phyloP scores from a whole-genome alignment of 2,329 filamentous ascomycete genomes.

The Fusarium sp. region DNA sequence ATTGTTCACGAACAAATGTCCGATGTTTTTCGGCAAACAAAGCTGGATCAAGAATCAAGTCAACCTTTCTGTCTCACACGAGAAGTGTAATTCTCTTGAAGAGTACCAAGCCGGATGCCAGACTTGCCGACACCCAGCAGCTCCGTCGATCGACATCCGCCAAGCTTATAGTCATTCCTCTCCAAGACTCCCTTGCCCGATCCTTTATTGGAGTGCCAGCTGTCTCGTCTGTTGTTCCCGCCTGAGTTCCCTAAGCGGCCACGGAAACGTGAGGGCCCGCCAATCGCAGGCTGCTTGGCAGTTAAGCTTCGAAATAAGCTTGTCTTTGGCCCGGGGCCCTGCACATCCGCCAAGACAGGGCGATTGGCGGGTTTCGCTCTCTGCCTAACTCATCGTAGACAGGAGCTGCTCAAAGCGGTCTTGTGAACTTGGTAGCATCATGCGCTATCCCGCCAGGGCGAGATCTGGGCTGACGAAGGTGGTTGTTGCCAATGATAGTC shows the following conservation, averaged over 20 bases:
- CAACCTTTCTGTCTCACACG: conserved; percentile 10
- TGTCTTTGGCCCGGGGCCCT: conserved; percentile 34
- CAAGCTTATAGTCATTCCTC: conserved; percentile 32
- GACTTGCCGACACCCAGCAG: conserved; percentile 29
- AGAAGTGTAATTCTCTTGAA: background rate
- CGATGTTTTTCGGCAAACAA: conserved; percentile 28
- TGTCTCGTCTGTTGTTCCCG: background rate
- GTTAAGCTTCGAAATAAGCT: conserved; percentile 46
- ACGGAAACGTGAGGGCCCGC: background rate
- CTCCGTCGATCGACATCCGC: conserved; percentile 34
- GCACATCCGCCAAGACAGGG: conserved; percentile 25
- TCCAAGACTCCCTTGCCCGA: conserved; percentile 11
- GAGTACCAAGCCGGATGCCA: conserved; percentile 40
- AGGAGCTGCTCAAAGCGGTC: background rate
- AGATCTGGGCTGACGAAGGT: conserved; percentile 26
- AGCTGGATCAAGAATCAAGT: background rate
- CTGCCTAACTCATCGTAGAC: background rate
- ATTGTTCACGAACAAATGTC: conserved; percentile 1
- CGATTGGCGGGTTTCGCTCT: conserved; percentile 10
- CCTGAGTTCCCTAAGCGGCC: background rate
- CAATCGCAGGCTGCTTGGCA: conserved; percentile 6
- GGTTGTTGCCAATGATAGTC: conserved; percentile 5
- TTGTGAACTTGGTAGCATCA: conserved; percentile 3
- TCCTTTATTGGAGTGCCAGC: background rate
- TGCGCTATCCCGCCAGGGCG: background rate